Base-by-base conservation (phyloP, 1,139 yeast species). In the Wickerhamiella pararugosa region DNA sequence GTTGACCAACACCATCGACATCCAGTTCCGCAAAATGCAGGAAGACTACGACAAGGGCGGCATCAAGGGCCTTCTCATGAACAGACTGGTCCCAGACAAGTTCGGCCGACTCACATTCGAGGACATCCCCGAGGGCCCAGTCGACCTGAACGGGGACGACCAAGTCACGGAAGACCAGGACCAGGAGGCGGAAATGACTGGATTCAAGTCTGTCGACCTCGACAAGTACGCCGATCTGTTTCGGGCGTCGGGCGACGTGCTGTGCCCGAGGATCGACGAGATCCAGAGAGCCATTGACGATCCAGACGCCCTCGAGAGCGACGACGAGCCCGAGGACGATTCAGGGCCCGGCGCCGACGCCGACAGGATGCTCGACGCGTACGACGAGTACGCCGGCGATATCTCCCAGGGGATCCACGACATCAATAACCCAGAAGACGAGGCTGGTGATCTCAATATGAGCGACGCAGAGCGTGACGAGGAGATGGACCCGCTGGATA, bases 11-110 rank as follows among this genome's bases (percentile, higher is more conserved):
- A 71, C 79, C 6, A 79, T 84, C 40, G 96, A 87, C 59, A 96
- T 96, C 0, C 66, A 87, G 41, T 84, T 87, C 61, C 79, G 83
- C 49, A 84, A 84, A 54, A 87, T 93, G 40, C 67, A 87, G 40
- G 83, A 94, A 0, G 95, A 86, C 47, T 87, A 86, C 54, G 96
- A 87, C 58, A 95, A 87, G 62, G 95, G 96, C 32, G 96, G 97
- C 5, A 87, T 96, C 7, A 83, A 79, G 53, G 81, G 94, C 42
- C 64, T 87, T 44, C 63, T 87, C 40, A 62, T 84, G 52, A 86
- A 84, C 51, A 75, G 87, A 1, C 67, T 87, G 43, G 65, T 65
- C 43, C 69, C 77, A 15, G 81, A 77, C 51, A 49, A 60, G 4
- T 56, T 66, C 1, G 83, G 86, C 0, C 58, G 80, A 43, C 74